phyloP scores from a whole-genome alignment of 345 rosid species.

The Gossypium anomalum region DNA sequence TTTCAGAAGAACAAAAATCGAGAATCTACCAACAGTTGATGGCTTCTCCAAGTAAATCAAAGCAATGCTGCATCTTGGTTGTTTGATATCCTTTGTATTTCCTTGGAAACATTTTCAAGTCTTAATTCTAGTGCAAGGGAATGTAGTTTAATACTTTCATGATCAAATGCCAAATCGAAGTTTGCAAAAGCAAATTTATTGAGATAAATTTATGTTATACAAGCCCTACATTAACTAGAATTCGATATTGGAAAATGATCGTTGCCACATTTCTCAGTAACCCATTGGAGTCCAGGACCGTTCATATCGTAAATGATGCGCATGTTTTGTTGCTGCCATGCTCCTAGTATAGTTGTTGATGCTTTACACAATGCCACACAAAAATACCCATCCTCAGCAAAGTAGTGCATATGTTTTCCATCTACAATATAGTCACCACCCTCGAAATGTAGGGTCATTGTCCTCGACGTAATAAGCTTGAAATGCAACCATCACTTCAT shows the following conservation, averaged over 20 bases:
- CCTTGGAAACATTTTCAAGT: neutral
- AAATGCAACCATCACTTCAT: slow-evolving; percentile 3
- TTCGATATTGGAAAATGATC: neutral
- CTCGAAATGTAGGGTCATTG: slow-evolving; percentile 16
- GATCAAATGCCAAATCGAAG: no score
- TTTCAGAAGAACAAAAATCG: neutral
- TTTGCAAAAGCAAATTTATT: neutral
- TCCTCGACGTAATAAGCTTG: neutral
- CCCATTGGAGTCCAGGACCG: slow-evolving; percentile 1
- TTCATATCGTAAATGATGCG: slow-evolving; percentile 8
- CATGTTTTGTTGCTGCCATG: slow-evolving; percentile 17
- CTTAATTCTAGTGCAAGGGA: no score
- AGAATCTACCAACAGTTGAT: neutral
- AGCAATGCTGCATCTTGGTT: neutral
- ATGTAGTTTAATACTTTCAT: no score
- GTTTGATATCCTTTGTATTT: neutral
- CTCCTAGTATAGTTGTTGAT: neutral
- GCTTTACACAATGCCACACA: slow-evolving; percentile 9
- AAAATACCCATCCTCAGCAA: neutral
- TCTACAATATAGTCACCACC: neutral
- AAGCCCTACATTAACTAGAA: no score
- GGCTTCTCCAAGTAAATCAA: neutral
- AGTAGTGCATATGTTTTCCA: neutral
- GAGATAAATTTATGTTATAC: no score
- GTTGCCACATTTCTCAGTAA: neutral